Conservation (phyloP, 176 grass and related monocot species). For the Aechmea fasciata region DNA sequence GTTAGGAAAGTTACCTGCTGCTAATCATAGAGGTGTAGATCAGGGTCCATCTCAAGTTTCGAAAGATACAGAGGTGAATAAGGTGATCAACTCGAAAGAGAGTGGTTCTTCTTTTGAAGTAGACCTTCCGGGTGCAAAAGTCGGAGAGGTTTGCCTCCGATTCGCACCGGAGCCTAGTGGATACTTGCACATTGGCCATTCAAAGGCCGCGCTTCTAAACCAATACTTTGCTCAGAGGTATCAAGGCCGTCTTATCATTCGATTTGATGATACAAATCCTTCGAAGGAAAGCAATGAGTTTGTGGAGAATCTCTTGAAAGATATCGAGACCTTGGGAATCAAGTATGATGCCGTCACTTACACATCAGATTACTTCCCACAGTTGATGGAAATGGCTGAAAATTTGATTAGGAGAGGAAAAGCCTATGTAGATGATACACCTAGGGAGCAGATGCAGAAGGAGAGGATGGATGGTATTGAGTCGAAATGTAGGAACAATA, state of each 20-base stretch:
- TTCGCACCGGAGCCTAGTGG: constrained; percentile 94
- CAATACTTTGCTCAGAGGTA: constrained; percentile 90
- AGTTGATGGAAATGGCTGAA: constrained; percentile 78
- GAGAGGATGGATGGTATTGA: constrained; percentile 68
- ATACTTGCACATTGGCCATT: constrained; percentile 86
- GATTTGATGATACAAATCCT: constrained; percentile 97
- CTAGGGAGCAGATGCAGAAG: constrained; percentile 61
- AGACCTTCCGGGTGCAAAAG: constrained; percentile 78
- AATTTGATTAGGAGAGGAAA: constrained; percentile 65
- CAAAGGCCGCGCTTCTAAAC: constrained; percentile 80
- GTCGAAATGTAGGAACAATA: constrained; percentile 64
- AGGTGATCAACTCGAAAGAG: constrained; percentile 8
- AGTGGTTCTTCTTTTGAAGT: constrained; percentile 39
- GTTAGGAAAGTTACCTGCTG: constrained; percentile 67
- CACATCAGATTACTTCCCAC: constrained; percentile 66
- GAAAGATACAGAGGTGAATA: constrained; percentile 21
- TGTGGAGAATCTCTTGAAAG: constrained; percentile 71
- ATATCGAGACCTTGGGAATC: constrained; percentile 68
- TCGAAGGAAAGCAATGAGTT: constrained; percentile 93
- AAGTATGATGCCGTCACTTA: constrained; percentile 73
- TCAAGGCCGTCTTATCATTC: constrained; percentile 54
- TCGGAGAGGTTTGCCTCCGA: constrained; percentile 65
- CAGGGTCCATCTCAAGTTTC: constrained; percentile 11
- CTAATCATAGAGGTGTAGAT: constrained; percentile 37
- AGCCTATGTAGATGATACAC: constrained; percentile 88